phyloP scores from a whole-genome alignment of 163 green algal species.

The Coccomyxa subellipsoidea region DNA sequence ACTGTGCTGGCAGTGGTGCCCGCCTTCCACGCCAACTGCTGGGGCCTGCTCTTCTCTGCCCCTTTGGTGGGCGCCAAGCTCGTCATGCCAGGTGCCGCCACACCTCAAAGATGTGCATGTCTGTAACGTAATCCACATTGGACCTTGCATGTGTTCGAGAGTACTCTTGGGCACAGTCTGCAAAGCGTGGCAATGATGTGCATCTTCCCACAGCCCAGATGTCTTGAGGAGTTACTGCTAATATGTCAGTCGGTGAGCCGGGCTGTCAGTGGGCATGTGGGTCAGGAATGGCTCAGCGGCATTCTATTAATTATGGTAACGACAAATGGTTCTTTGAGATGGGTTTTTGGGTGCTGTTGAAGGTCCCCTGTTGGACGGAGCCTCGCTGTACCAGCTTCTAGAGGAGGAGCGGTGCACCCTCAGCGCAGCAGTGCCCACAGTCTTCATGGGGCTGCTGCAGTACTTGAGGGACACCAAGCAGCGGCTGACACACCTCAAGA shows the following conservation, averaged over 20 bases:
- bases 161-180: too few species aligned
- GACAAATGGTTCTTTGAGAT: too few species aligned
- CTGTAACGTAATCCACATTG: background rate
- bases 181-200: too few species aligned
- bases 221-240: too few species aligned
- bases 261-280: too few species aligned
- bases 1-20: constrained; percentile 66
- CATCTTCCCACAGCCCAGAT: too few species aligned
- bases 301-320: too few species aligned
- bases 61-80: constrained; percentile 57
- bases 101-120: background rate
- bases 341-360: background rate
- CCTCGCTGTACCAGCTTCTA: constrained; percentile 55
- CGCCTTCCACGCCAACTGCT: constrained; percentile 78
- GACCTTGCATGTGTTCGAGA: too few species aligned
- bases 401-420: constrained; percentile 26
- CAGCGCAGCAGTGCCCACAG: constrained; percentile 58
- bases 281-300: too few species aligned
- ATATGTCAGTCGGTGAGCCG: too few species aligned
- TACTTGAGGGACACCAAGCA: constrained; percentile 45
- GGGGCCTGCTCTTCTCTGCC: constrained; percentile 55
- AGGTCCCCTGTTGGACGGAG: constrained; percentile 63
- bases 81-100: constrained; percentile 56
- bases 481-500: constrained; percentile 36
- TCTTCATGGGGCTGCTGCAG: constrained; percentile 62